Evolutionary conservation across 2,329 filamentous ascomycete genomes (phyloP), one percentile per base, ranked within the genome.

Genomic region (Juglanconis juglandina): DNA sequence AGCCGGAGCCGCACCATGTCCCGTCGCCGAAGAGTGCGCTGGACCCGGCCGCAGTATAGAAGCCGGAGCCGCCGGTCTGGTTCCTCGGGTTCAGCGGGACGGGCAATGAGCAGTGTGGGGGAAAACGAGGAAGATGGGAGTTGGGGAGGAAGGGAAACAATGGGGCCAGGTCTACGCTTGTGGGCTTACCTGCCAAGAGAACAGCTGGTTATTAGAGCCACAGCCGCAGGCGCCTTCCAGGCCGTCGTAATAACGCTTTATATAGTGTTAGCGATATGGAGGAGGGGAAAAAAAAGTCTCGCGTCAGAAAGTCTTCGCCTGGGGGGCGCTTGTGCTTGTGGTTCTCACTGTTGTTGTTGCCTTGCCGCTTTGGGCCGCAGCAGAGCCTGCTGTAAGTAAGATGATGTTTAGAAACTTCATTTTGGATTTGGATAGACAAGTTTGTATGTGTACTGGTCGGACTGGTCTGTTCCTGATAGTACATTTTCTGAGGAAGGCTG

Each of bases 1-100:
- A 71, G 13, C 68, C 68, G 7, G 61, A 60, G n/a, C 69, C 69
- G 52, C 69, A 71, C 68, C 68, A 70, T 9, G 66, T 66, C 9
- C 50, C 54, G 13, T 56, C 55, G 50, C 66, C 66, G 53, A 65
- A 70, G 7, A 71, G 54, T 4, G 68, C 65, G 52, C 66, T 64
- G 30, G 65, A 68, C 13, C 49, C 68, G 8, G 69, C 68, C 0
- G 69, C 70, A 3, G 69, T 70, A 60, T 69, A 70, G 34, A 62
- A 10, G 48, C 57, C 56, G 13, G 32, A 35, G 5, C 47, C 47
- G 35, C 58, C 53, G 17, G 52, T 46, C 58, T 60, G 3, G 10
- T 3, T 7, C 5, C 9, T 30, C n/a, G 9, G 10, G 17, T n/a
- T n/a, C 5, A 33, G 46, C 30, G 47, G n/a, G 32, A 3, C 4